A percentile compares a stretch with the other conserved stretches of the same genome.
Conservation (phyloP, 768 basidiomycete species). For the Clathrus columnatus region DNA sequence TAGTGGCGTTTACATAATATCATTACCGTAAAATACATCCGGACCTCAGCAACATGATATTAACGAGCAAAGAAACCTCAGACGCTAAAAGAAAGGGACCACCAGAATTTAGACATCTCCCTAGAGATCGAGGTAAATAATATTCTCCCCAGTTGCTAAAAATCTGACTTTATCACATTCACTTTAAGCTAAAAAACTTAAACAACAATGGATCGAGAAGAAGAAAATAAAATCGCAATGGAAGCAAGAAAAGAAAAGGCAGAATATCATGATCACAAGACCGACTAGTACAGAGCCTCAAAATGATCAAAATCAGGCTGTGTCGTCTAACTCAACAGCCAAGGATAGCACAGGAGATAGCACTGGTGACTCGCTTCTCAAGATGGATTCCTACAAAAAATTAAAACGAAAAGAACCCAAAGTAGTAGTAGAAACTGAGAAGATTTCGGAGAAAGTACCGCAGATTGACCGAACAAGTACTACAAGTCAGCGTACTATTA, state of each 20-base stretch:
- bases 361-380: too few relatives aligned
- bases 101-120: slow-evolving; percentile 63
- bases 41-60: too few relatives aligned
- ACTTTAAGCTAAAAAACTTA: slow-evolving; percentile 64
- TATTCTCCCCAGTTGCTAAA: slow-evolving; percentile 10
- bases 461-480: background rate
- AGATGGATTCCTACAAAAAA: too few relatives aligned
- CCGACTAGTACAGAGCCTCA: too few relatives aligned
- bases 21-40: slow-evolving; percentile 17
- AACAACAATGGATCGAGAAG: slow-evolving; percentile 69
- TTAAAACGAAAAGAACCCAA: too few relatives aligned
- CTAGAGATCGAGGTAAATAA: slow-evolving; percentile 46
- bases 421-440: slow-evolving; percentile 1
- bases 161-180: slow-evolving; percentile 9
- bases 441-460: background rate
- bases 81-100: slow-evolving; percentile 47
- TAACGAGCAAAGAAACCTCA: too few relatives aligned
- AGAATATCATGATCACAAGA: slow-evolving; percentile 3
- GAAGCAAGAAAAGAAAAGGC: slow-evolving; percentile 48
- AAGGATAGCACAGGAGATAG: too few relatives aligned
- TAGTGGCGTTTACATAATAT: too few relatives aligned
- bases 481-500: background rate
- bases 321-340: too few relatives aligned
- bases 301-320: too few relatives aligned
- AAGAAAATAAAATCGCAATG: slow-evolving; percentile 73